Percentiles rank a stretch among this genome's conserved stretches.
Conservation (phyloP, 352 stramenopile species). For the Phytopythium kandeliae region DNA sequence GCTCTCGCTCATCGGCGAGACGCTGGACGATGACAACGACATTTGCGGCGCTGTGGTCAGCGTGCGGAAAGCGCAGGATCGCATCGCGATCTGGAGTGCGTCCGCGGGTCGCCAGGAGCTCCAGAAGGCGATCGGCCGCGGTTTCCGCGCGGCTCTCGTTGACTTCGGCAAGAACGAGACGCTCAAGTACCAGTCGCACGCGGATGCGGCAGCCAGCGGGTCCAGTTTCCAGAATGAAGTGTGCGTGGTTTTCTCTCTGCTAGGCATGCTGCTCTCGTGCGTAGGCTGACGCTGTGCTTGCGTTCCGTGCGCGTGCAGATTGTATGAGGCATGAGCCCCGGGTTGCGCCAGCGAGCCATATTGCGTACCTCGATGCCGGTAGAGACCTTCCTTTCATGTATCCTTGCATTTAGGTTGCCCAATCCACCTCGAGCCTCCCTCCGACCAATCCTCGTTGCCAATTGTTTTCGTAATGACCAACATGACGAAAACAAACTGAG, state of each 20-base stretch:
- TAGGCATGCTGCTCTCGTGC: not conserved
- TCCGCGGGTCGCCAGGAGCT: constrained; percentile 68
- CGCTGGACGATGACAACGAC: constrained; percentile 92
- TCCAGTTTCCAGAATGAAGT: constrained; percentile 92
- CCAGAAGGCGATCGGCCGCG: constrained; percentile 73
- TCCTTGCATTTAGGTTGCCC: constrained; percentile 29
- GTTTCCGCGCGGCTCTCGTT: constrained; percentile 73
- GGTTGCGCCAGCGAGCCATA: constrained; percentile 65
- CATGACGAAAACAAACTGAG: not conserved
- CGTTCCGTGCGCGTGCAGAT: constrained; percentile 24
- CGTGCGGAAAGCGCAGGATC: constrained; percentile 93
- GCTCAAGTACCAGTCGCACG: constrained; percentile 88
- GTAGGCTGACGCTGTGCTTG: not conserved
- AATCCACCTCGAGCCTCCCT: constrained; percentile 7
- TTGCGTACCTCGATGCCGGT: constrained; percentile 33
- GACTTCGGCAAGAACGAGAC: constrained; percentile 86
- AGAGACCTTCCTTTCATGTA: constrained; percentile 17
- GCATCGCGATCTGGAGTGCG: constrained; percentile 94
- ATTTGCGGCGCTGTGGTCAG: constrained; percentile 95
- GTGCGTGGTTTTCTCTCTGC: constrained; percentile 26
- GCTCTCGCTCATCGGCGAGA: constrained; percentile 95
- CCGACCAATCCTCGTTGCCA: not conserved
- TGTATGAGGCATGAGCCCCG: constrained; percentile 81
- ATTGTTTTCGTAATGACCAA: no score
- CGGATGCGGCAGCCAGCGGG: constrained; percentile 77